Percentiles rank a stretch among this genome's conserved stretches.
Conservation (phyloP, 75 land plant genomes). For the Selaginella moellendorffii region DNA sequence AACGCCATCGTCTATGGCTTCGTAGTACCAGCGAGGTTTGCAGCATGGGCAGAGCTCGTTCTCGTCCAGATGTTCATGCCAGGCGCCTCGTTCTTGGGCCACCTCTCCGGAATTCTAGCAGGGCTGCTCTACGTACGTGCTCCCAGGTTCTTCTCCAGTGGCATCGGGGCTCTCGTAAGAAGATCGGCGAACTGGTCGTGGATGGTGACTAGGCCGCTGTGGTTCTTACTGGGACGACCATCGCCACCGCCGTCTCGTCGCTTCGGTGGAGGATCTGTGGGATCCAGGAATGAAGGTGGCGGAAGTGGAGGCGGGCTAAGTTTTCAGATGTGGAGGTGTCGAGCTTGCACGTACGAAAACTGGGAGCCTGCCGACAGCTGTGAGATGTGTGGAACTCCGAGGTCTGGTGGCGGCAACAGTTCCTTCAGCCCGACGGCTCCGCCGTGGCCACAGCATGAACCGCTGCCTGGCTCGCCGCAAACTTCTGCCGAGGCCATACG, state of each 20-base stretch:
- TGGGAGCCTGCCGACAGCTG: slow-evolving; percentile 21
- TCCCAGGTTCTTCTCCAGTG: slow-evolving; percentile 26
- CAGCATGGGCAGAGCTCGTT: slow-evolving; percentile 85
- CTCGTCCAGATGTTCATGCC: slow-evolving; percentile 86
- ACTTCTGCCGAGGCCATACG: neutral
- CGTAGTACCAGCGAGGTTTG: slow-evolving; percentile 54
- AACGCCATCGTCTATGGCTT: slow-evolving; percentile 57
- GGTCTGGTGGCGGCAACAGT: slow-evolving; percentile 9
- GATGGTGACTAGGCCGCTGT: slow-evolving; percentile 34
- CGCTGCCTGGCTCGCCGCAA: neutral
- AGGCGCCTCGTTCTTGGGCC: slow-evolving; percentile 76
- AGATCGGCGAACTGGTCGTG: slow-evolving; percentile 11
- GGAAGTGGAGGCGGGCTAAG: slow-evolving; percentile 13
- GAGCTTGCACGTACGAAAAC: slow-evolving; percentile 60
- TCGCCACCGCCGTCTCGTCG: slow-evolving; percentile 5
- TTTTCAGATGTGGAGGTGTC: slow-evolving; percentile 47
- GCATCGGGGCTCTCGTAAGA: slow-evolving; percentile 26
- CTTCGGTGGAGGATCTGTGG: slow-evolving; percentile 40
- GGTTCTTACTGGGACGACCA: slow-evolving; percentile 15
- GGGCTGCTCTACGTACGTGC: slow-evolving; percentile 50
- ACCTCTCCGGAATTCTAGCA: slow-evolving; percentile 78
- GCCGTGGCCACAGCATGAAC: slow-evolving; percentile 7
- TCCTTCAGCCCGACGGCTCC: slow-evolving; percentile 21
- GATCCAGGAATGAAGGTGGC: slow-evolving; percentile 11
- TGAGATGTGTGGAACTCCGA: slow-evolving; percentile 71